Evolutionary conservation across 176 grass and related monocot species (phyloP), one percentile per base, ranked within the genome.

Genomic region (Lolium perenne): DNA sequence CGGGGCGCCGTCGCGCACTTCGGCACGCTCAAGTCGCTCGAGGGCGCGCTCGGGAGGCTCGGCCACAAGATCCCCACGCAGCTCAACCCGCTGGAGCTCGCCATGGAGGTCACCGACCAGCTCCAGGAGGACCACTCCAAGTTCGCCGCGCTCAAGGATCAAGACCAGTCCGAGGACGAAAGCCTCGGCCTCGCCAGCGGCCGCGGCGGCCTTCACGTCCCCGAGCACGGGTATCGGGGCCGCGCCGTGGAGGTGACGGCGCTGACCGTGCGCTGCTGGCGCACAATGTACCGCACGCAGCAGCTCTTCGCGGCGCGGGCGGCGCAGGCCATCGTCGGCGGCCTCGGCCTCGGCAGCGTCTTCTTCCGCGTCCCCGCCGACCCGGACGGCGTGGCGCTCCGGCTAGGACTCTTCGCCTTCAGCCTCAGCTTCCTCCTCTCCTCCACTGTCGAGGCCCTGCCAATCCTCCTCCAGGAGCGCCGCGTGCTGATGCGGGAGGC

Each of bases 401-500:
- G 93, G 20, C 93, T 98, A 0, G 96, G 96, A 8, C 83, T 98
- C 58, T 98, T 98, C 74, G 96, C 96, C 55, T 98, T 98, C 86
- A 98, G 86, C 23, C 91, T 98, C 40, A 94, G 92, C 88, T 98
- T 95, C 86, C 93, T 98, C 8, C 96, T 98, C 51, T 98, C 96
- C 23, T 98, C 96, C 72, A 98, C 93, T 0, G 93, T 98, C 3
- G 96, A 98, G 76, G 88, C 93, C 0, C 83, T 95, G 9, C 96
- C 93, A 0, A 91, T 98, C 66, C 93, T 98, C 38, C 90, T 98
- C 59, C 93, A 94, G 72, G 96, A 98, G 90, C 88, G 90, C 21
- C 92, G 88, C 58, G 93, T 98, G 55, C 90, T 98, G 53, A 98
- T 95, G 96, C 86, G 90, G 2, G 96, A 95, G 82, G 85, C 92